Evolutionary conservation across 192 early-diverging fungal genomes (phyloP).

Genomic region (Coemansia sp.): DNA sequence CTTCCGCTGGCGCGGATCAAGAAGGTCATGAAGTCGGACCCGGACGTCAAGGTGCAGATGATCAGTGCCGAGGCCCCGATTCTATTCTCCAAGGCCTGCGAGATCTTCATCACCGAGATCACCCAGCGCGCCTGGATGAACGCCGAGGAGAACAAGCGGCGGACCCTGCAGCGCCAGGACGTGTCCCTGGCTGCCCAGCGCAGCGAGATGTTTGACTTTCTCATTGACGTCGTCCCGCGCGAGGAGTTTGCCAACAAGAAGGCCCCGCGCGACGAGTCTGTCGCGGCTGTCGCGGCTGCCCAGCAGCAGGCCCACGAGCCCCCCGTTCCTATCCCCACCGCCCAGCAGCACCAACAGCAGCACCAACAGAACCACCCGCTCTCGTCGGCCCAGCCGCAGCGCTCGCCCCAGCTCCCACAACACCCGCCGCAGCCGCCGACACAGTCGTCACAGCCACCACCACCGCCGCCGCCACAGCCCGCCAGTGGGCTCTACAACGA

Average conservation of each 20-base stretch:
- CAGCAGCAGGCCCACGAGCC: too few species aligned
- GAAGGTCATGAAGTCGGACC: constrained; percentile 97
- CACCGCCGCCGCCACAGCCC: constrained; percentile 4
- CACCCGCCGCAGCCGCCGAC: constrained; percentile 3
- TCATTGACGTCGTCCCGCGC: constrained; percentile 95
- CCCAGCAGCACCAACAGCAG: too few species aligned
- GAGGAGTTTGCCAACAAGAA: constrained; percentile 62
- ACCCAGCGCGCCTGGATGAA: constrained; percentile 78
- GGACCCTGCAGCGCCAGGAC: constrained; percentile 89
- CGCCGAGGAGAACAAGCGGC: constrained; percentile 94
- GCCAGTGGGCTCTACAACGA: constrained; percentile 19
- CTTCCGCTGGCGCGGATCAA: constrained; percentile 93
- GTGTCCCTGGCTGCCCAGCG: constrained; percentile 82
- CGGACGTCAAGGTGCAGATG: constrained; percentile 87
- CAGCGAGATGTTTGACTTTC: constrained; percentile 93
- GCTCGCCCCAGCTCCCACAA: not conserved
- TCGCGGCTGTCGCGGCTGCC: not conserved
- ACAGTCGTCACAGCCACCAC: constrained; percentile 7
- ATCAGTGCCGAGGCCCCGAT: constrained; percentile 80
- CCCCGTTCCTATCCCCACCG: too few species aligned
- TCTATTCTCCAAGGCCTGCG: constrained; percentile 93
- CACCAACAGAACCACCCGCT: too few species aligned
- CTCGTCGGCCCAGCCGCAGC: constrained; percentile 1
- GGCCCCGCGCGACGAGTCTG: not conserved
- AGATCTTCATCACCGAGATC: constrained; percentile 94